Percentiles rank a stretch among this genome's conserved stretches.
These are phyloP conservation scores for Aegilops bicornis DNA, from an alignment of 176 grass and related monocot species.

Conservation along the genomic window DNA sequence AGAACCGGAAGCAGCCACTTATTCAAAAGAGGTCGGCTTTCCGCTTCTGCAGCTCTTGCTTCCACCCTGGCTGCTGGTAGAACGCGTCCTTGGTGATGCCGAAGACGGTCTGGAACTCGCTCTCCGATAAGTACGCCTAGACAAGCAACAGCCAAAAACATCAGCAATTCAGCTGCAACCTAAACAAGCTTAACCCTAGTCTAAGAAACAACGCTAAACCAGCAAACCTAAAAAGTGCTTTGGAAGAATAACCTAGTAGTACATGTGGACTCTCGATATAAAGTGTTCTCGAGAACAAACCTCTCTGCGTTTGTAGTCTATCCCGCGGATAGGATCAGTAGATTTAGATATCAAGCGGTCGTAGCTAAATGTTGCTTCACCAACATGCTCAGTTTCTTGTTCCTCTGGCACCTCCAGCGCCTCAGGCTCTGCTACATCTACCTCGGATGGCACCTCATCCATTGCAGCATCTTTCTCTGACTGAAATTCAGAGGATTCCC, in stretches of 20 bases:
- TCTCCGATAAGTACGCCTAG: slow-evolving; percentile 83
- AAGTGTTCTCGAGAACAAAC: slow-evolving; percentile 36
- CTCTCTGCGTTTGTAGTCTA: slow-evolving; percentile 95
- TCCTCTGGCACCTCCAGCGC: slow-evolving; percentile 47
- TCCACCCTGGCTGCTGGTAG: slow-evolving; percentile 89
- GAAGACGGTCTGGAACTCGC: slow-evolving; percentile 77
- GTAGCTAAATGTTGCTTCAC: slow-evolving; percentile 76
- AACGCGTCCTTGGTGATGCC: slow-evolving; percentile 73
- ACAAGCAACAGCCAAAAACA: slow-evolving; percentile 24
- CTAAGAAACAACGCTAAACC: neutral
- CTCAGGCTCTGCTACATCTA: slow-evolving; percentile 46
- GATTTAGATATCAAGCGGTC: slow-evolving; percentile 80
- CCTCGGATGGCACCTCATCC: slow-evolving; percentile 35
- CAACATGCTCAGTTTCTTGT: slow-evolving; percentile 53
- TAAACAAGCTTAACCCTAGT: neutral
- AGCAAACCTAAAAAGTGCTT: neutral
- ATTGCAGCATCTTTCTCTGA: slow-evolving; percentile 55
- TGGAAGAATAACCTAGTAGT: neutral
- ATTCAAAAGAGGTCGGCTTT: slow-evolving; percentile 87
- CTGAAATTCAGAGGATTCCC: slow-evolving; percentile 45
- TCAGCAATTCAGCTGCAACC: neutral
- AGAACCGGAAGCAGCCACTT: neutral
- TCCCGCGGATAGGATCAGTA: slow-evolving; percentile 69
- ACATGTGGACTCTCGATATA: neutral
- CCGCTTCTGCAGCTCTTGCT: slow-evolving; percentile 91